phyloP scores from a whole-genome alignment of 1,284 basidiomycete genomes.

The Tremellales sp. region DNA sequence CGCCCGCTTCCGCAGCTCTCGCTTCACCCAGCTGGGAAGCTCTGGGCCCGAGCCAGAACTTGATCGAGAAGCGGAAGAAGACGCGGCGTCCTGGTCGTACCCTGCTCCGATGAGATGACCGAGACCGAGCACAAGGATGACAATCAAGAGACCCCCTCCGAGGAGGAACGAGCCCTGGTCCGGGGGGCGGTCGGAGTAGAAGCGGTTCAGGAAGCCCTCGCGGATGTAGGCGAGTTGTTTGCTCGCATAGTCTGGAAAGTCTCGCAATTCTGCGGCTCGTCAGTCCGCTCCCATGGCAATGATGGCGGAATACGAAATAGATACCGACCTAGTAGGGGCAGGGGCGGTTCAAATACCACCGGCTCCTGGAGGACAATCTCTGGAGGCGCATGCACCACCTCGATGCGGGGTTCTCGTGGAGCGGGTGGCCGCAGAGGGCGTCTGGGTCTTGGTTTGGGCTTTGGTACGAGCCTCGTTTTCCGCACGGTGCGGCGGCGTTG shows the following conservation, averaged over 20 bases:
- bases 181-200: conserved; percentile 15
- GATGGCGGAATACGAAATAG: neutral
- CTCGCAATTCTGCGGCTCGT: too few species aligned
- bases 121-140: conserved; percentile 3
- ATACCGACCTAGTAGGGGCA: neutral
- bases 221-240: conserved; percentile 17
- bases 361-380: too few species aligned
- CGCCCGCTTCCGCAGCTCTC: conserved; percentile 14
- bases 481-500: too few species aligned
- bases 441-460: too few species aligned
- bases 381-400: too few species aligned
- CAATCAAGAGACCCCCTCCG: neutral
- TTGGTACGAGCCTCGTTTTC: too few species aligned
- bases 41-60: neutral
- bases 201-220: conserved; percentile 11
- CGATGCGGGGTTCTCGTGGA: too few species aligned
- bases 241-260: too few species aligned
- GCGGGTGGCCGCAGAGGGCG: too few species aligned
- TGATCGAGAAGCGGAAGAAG: neutral
- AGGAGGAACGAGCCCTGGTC: conserved; percentile 13
- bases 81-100: conserved; percentile 20
- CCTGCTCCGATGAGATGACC: conserved; percentile 19
- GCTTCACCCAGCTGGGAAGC: conserved; percentile 9
- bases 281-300: conserved; percentile 5
- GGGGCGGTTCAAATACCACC: too few species aligned